These are phyloP conservation scores for Theobroma grandiflorum DNA, from an alignment of 441 rosid genomes.

Conservation along the genomic window DNA sequence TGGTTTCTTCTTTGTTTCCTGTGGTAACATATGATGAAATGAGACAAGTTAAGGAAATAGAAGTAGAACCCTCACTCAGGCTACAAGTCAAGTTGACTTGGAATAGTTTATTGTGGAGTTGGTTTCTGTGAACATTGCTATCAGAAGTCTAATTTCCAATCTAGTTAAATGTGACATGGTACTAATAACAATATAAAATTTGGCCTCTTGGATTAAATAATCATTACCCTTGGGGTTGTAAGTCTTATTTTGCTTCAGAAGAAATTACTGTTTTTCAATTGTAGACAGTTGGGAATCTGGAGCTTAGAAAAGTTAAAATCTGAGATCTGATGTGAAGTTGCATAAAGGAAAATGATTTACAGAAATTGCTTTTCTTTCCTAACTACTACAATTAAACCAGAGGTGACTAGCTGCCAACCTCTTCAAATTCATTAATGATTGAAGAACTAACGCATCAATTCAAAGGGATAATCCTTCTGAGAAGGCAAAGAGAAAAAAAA, in stretches of 20 bases:
- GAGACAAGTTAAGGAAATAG: background rate
- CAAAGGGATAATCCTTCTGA: too few species aligned
- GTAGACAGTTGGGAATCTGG: background rate
- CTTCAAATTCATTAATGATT: background rate
- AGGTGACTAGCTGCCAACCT: background rate
- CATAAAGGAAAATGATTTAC: background rate
- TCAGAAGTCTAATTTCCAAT: background rate
- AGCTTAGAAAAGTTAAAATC: background rate
- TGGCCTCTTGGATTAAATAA: background rate
- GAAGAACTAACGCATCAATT: too few species aligned
- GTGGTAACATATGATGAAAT: background rate
- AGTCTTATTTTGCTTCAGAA: background rate
- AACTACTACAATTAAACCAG: background rate
- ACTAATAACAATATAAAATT: background rate
- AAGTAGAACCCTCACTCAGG: background rate
- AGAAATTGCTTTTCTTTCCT: background rate
- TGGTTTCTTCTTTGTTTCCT: background rate
- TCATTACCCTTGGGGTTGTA: background rate
- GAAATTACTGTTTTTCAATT: background rate
- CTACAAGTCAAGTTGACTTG: constrained; percentile 12
- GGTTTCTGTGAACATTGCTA: background rate
- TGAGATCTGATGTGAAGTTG: background rate
- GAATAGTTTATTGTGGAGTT: background rate
- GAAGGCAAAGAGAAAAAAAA: too few species aligned
- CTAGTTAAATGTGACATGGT: background rate